Conservation (phyloP, 2,329 filamentous ascomycete genomes). For the Fusarium zealandicum region DNA sequence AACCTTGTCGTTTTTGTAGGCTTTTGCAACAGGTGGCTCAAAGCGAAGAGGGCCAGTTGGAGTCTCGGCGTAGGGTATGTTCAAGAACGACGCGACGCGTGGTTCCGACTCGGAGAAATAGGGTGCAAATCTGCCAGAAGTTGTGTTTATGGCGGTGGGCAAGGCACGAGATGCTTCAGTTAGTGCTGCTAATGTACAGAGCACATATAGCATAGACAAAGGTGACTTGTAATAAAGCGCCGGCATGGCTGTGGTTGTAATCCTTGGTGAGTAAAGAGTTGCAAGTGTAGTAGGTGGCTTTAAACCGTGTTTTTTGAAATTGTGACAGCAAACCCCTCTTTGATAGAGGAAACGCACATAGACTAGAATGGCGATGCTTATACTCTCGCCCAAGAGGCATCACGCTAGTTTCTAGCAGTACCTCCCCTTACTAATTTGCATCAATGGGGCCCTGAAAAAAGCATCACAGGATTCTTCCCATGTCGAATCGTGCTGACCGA, state of each 20-base stretch:
- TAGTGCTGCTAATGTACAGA: background rate
- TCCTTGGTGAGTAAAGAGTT: background rate
- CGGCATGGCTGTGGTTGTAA: constrained; percentile 2
- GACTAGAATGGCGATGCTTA: background rate
- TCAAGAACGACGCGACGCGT: constrained; percentile 22
- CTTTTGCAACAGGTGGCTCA: constrained; percentile 5
- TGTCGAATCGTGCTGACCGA: background rate
- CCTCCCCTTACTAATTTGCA: background rate
- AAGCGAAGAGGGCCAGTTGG: constrained; percentile 23
- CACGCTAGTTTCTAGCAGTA: too few species aligned
- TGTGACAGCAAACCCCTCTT: too few species aligned
- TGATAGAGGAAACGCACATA: too few species aligned
- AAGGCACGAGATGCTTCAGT: fast-evolving
- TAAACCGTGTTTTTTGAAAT: too few species aligned
- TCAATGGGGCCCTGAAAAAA: background rate
- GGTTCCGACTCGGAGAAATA: constrained; percentile 4
- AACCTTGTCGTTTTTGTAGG: background rate
- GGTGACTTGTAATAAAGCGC: background rate
- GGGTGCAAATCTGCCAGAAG: constrained; percentile 25
- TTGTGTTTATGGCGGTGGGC: constrained; percentile 14
- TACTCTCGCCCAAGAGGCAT: background rate
- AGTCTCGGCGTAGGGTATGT: constrained; percentile 27
- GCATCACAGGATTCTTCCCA: background rate
- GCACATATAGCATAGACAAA: background rate
- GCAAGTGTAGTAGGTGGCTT: too few species aligned